Conservation (phyloP, 2,329 filamentous ascomycete species). For the Aspergillus sp. region DNA sequence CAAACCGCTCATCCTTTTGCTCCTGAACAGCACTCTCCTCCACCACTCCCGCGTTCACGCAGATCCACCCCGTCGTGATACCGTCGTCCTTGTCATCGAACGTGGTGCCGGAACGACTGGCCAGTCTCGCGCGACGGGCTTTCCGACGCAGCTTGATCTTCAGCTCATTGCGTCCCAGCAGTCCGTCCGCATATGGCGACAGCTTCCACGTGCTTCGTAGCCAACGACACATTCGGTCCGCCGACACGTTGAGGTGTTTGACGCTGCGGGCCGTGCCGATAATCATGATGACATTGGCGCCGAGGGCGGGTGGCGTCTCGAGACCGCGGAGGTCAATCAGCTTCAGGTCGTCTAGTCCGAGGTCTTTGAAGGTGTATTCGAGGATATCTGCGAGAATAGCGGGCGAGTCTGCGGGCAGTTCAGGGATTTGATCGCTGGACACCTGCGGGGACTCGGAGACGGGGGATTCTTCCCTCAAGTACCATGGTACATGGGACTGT, state of each 20-base stretch:
- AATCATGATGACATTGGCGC: constrained; percentile 87
- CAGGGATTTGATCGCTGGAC: constrained; percentile 58
- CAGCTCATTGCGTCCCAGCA: constrained; percentile 86
- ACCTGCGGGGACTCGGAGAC: constrained; percentile 41
- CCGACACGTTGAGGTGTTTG: constrained; percentile 87
- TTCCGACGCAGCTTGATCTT: constrained; percentile 82
- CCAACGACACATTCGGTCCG: constrained; percentile 87
- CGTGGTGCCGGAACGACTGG: constrained; percentile 67
- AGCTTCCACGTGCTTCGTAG: constrained; percentile 71
- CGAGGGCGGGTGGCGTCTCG: constrained; percentile 83
- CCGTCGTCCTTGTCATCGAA: constrained; percentile 70
- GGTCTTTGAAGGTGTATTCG: constrained; percentile 75
- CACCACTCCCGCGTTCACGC: constrained; percentile 78
- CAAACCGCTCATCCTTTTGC: constrained; percentile 46
- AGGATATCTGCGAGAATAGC: constrained; percentile 70
- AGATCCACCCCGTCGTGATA: constrained; percentile 92
- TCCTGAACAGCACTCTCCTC: constrained; percentile 48
- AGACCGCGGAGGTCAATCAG: constrained; percentile 80
- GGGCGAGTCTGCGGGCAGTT: constrained; percentile 68
- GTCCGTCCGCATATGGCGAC: constrained; percentile 75
- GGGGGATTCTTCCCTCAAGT: constrained; percentile 65
- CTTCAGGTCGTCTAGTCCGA: constrained; percentile 79
- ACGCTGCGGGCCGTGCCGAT: constrained; percentile 88
- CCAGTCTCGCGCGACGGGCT: constrained; percentile 74
- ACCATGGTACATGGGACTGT: constrained; percentile 66